Evolutionary conservation across 495 filamentous ascomycete species (phyloP), one percentile per base, ranked within the genome.

Genomic region (Aspergillus diversus): DNA sequence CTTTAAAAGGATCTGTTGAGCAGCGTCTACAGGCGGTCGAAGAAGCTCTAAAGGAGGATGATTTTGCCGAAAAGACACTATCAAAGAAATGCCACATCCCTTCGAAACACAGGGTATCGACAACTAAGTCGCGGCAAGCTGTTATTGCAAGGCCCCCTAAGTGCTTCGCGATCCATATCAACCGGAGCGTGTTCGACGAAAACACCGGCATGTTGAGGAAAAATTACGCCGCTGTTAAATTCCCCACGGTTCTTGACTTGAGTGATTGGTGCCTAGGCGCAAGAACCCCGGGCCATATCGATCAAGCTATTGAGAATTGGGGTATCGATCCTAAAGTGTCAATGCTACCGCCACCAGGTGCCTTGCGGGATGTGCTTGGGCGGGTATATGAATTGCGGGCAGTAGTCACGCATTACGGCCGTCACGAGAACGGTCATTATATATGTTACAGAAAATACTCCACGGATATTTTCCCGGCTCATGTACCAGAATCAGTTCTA

Each of bases 391-490:
- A 91, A 67, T 78, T 99, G 33, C 87, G 90, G 21, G 92, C 93
- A 7, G 91, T 96, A 3, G 83, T 98, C 27, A 92, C 92, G 4
- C 95, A 99, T 73, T 89, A 89, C 62, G 96, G 95, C 5, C 82
- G 88, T 17, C 96, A 98, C 70, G 92, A 97, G 61, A 97, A 95
- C 64, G 96, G 96, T 0, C 96, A 99, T 76, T 98, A 99, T 68
- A 86, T 97, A 57, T 94, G 91, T 70, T 98, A 95, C 69, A 80
- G 92, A 48, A 88, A 88, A 68, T 87, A 90, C 70, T 80, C 84
- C 0, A 70, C 70, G 6, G 62, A 71, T 0, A 65, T 53, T 5
- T 80, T 78, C 49, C 73, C 74, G 15, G 75, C 66, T 15, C 65
- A 73, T 33, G 66, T 77, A 12, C 73, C 79, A 6, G 75, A 81